A percentile compares a stretch with the other conserved stretches of the same genome.
Evolutionary conservation across 805 yeast genomes (phyloP).

Genomic region (Wickerhamiella azymoides): DNA sequence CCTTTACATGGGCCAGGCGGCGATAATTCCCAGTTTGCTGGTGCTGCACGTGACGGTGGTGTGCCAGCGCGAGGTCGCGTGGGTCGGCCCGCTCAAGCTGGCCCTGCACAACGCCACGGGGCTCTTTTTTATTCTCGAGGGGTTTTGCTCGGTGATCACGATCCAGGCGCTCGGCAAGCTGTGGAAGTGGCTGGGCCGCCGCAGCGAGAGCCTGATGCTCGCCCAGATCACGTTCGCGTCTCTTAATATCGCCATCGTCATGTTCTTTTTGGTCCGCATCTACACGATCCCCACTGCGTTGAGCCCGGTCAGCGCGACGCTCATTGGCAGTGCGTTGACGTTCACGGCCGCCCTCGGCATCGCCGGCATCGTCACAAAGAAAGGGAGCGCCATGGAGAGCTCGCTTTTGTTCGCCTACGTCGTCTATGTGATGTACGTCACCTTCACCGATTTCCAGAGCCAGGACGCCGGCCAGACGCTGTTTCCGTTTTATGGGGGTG

Average conservation of each 20-base stretch:
- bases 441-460: slow-evolving; percentile 69
- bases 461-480: slow-evolving; percentile 8
- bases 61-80: slow-evolving; percentile 21
- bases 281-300: slow-evolving; percentile 58
- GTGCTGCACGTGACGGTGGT: slow-evolving; percentile 35
- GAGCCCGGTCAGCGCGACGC: slow-evolving; percentile 60
- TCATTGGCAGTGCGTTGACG: slow-evolving; percentile 76
- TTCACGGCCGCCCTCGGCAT: slow-evolving; percentile 58
- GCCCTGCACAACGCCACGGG: slow-evolving; percentile 73
- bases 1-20: slow-evolving; percentile 67
- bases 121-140: slow-evolving; percentile 77
- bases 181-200: slow-evolving; percentile 46
- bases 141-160: slow-evolving; percentile 80
- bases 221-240: slow-evolving; percentile 60
- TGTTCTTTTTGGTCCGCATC: slow-evolving; percentile 69
- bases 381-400: slow-evolving; percentile 83
- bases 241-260: slow-evolving; percentile 56
- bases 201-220: slow-evolving; percentile 69
- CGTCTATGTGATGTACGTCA: slow-evolving; percentile 83
- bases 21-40: slow-evolving; percentile 67
- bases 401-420: slow-evolving; percentile 79
- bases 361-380: slow-evolving; percentile 69
- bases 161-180: slow-evolving; percentile 87
- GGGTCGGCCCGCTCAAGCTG: slow-evolving; percentile 50
- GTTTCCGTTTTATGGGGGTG: slow-evolving; percentile 10